Percentiles rank a stretch among this genome's conserved stretches.
phyloP scores from a whole-genome alignment of 2,329 filamentous ascomycete species.

The Penicillium hesseltinei region DNA sequence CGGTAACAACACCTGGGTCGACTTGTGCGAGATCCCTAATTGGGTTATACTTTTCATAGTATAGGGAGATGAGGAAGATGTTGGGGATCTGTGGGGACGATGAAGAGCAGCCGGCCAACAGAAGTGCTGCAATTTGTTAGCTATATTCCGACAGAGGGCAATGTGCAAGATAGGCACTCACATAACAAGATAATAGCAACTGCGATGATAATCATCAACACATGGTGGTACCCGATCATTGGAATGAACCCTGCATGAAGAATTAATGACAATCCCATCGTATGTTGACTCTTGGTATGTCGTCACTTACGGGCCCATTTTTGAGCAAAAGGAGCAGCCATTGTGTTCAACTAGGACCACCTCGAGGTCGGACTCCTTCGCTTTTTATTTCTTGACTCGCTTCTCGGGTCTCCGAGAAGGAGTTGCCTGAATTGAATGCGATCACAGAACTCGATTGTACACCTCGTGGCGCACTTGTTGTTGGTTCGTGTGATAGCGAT shows the following conservation, averaged over 20 bases:
- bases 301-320: constrained; percentile 38
- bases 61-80: constrained; percentile 97
- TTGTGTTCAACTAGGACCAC: constrained; percentile 19
- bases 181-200: constrained; percentile 91
- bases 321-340: constrained; percentile 32
- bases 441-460: constrained; percentile 7
- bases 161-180: constrained; percentile 51
- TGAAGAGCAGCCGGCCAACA: constrained; percentile 94
- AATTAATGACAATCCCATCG: constrained; percentile 9
- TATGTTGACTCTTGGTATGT: background rate
- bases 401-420: constrained; percentile 45
- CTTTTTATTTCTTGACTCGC: constrained; percentile 29
- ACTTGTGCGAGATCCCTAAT: constrained; percentile 83
- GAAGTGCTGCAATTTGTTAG: constrained; percentile 62
- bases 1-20: constrained; percentile 79
- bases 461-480: constrained; percentile 1
- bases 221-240: constrained; percentile 71
- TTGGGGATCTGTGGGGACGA: constrained; percentile 91
- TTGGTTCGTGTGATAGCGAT: background rate
- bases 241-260: constrained; percentile 53
- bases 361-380: constrained; percentile 12
- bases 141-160: constrained; percentile 11
- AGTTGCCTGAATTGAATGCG: constrained; percentile 19
- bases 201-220: constrained; percentile 96
- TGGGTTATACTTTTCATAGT: constrained; percentile 85